These are phyloP conservation scores for Graphilbum sp. DNA, from an alignment of 2,329 filamentous ascomycete genomes.

Conservation along the genomic window DNA sequence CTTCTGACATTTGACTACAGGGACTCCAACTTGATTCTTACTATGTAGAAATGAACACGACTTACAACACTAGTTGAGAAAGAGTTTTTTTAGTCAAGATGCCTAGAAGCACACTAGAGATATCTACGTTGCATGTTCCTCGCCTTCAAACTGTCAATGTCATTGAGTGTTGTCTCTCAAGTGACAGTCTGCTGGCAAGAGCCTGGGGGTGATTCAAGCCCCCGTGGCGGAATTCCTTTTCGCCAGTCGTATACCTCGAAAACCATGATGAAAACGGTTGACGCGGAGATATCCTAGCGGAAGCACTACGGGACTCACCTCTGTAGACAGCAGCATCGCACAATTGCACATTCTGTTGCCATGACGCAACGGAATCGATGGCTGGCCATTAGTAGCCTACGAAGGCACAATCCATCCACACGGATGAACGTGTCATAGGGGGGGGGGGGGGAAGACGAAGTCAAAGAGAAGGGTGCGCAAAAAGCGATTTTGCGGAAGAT, in stretches of 20 bases:
- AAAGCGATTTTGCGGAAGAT: slow-evolving; percentile 7
- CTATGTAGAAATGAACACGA: slow-evolving; percentile 4
- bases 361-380: not conserved
- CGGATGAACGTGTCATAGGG: too few relatives aligned
- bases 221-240: slow-evolving; percentile 45
- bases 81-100: too few relatives aligned
- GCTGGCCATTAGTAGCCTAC: too few relatives aligned
- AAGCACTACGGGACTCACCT: slow-evolving; percentile 4
- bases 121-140: slow-evolving; percentile 58
- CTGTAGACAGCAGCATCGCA: not conserved
- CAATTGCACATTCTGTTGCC: not conserved
- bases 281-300: slow-evolving; percentile 84
- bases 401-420: too few relatives aligned
- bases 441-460: too few relatives aligned
- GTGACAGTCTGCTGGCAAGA: slow-evolving; percentile 71
- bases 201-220: slow-evolving; percentile 31
- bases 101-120: too few relatives aligned
- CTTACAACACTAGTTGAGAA: too few relatives aligned
- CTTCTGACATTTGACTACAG: slow-evolving; percentile 4
- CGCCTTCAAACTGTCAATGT: slow-evolving; percentile 71
- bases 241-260: slow-evolving; percentile 90
- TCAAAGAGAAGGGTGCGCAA: not conserved
- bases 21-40: slow-evolving; percentile 1
- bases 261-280: slow-evolving; percentile 53
- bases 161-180: slow-evolving; percentile 41